phyloP scores from a whole-genome alignment of 73 alveolate species.

The Paraurostyla sp. region DNA sequence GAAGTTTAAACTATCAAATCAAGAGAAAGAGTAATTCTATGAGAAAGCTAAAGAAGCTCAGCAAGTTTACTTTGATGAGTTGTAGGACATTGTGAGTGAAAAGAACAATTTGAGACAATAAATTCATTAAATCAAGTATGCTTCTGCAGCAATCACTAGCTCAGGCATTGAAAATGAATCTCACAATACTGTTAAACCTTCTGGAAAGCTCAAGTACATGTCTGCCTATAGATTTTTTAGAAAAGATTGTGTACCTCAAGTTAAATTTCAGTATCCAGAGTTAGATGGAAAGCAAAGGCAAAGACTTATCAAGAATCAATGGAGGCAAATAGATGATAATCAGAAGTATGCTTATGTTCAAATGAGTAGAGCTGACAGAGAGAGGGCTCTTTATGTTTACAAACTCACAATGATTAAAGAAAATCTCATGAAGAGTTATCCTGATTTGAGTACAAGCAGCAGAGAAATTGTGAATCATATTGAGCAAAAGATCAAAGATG shows the following conservation, averaged over 20 bases:
- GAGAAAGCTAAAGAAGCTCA: neutral
- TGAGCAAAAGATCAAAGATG: slow-evolving; percentile 36
- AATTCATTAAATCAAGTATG: neutral
- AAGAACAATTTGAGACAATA: neutral
- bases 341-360: slow-evolving; percentile 55
- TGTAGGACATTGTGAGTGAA: neutral
- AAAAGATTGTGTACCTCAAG: slow-evolving; percentile 29
- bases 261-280: slow-evolving; percentile 25
- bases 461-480: neutral
- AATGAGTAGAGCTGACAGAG: slow-evolving; percentile 67
- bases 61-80: neutral
- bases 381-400: slow-evolving; percentile 39
- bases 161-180: neutral
- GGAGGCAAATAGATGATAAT: slow-evolving; percentile 56
- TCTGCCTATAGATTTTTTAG: slow-evolving; percentile 69
- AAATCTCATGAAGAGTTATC: neutral
- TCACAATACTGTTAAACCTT: neutral
- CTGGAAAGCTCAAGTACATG: slow-evolving; percentile 52
- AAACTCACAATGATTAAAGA: slow-evolving; percentile 28
- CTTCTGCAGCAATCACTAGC: neutral
- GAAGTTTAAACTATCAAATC: slow-evolving; percentile 9
- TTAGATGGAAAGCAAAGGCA: slow-evolving; percentile 63
- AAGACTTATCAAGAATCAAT: slow-evolving; percentile 16
- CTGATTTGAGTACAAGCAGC: neutral
- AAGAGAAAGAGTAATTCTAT: slow-evolving; percentile 7